Evolutionary conservation across 352 stramenopile genomes (phyloP), one percentile per base, ranked within the genome.

Genomic region (Phytophthora citrophthora): DNA sequence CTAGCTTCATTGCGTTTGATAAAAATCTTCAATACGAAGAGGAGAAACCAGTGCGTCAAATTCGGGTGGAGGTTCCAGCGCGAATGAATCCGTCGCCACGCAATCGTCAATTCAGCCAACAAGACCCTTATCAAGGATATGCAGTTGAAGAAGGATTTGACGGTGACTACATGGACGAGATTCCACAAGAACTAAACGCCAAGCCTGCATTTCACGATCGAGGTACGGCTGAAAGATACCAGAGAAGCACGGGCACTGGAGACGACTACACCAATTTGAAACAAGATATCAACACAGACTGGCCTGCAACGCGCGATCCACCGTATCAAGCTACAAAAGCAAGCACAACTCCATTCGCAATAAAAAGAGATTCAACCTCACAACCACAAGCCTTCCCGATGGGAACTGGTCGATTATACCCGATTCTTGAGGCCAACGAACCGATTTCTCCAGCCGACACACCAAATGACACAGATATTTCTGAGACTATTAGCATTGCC

Each of bases 391-490:
- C 18, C 5, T 44, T 65, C 20, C 41, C 56, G 26, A 58, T 68
- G 24, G 45, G 51, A 39, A 40, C 41, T 29, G 56, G 53, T 15
- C 51, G 8, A 16, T 32, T 76, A 4, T 60, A 62, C 23, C 10
- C 68, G 15, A 76, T 76, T 45, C 62, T 48, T 13, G 62, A 76
- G 32, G 31, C 11, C n/a, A 62, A 53, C 16, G 62, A 69, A n/a
- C 41, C 41, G 16, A 36, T 67, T 36, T 51, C 29, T 27, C 50
- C 47, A 13, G 29, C 11, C 54, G 36, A 40, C 61, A 32, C 34
- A 32, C 12, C 51, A 41, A 36, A 29, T 40, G 10, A 15, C 9
- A 13, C 51, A 18, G 26, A 36, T 34, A n/a, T 5, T 5, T 32
- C 2, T 13, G 18, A 47, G 5, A 12, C 45, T 5, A 43, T 47